Conservation (phyloP, 2,329 filamentous ascomycete genomes). For the Lasiodiplodia citricola region DNA sequence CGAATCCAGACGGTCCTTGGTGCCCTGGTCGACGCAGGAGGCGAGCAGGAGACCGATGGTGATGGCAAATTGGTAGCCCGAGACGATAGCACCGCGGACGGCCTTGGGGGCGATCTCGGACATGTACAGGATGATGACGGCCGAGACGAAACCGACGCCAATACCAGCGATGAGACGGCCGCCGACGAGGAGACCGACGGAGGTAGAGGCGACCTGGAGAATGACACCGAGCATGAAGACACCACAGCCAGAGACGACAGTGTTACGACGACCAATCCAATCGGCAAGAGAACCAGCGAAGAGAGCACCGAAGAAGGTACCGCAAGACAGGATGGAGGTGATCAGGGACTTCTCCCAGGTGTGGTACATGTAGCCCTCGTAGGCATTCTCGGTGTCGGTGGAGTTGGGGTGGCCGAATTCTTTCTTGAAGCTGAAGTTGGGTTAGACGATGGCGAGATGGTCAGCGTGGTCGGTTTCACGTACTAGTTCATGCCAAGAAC, state of each 20-base stretch:
- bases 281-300: conserved; percentile 64
- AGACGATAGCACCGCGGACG: conserved; percentile 66
- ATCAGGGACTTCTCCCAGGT: conserved; percentile 61
- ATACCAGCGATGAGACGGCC: conserved; percentile 77
- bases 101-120: conserved; percentile 72
- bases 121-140: conserved; percentile 73
- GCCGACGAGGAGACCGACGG: conserved; percentile 68
- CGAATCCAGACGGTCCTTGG: conserved; percentile 65
- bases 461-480: conserved; percentile 24
- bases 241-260: conserved; percentile 64
- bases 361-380: conserved; percentile 63
- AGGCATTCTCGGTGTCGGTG: conserved; percentile 63
- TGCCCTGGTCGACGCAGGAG: conserved; percentile 74
- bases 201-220: conserved; percentile 65
- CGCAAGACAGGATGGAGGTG: conserved; percentile 76
- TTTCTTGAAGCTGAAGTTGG: conserved; percentile 59
- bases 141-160: conserved; percentile 75
- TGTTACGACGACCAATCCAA: conserved; percentile 67
- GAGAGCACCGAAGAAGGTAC: conserved; percentile 77
- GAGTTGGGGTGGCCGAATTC: conserved; percentile 58
- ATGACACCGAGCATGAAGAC: conserved; percentile 65
- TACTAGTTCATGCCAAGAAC: conserved; percentile 55
- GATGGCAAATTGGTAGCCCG: conserved; percentile 83
- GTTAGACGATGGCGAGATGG: background rate
- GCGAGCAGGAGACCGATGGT: conserved; percentile 80